Base-by-base conservation (phyloP, 208 protist species). In the Leishmania amazonensis region DNA sequence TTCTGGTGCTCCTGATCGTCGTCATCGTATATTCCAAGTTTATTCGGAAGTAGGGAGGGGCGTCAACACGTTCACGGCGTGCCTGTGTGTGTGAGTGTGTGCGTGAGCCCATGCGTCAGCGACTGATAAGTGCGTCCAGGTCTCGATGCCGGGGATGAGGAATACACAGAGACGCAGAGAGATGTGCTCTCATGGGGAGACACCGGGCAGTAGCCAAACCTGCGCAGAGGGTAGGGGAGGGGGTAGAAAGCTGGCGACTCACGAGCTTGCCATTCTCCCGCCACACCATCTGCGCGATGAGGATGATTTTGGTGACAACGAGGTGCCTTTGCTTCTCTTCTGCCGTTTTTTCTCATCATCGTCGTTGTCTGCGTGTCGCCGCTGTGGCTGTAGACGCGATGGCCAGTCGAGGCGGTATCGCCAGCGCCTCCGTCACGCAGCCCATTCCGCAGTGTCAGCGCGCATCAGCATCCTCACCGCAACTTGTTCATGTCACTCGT, bases 11-110 rank as follows among this genome's bases (percentile, higher is more conserved):
- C 68, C 62, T 96, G 73, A 87, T 94, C 72, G 72, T 92, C 11
- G 28, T 90, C 17, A 88, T 94, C n/a, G 85, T 94, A 64, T 96
- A 93, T 82, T 78, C 75, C 21, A 96, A 94, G 75, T 93, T 94
- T 60, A 82, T 94, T 40, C 87, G 85, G 0, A 83, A 85, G 81
- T 81, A 64, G 81, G 68, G 79, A 64, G 42, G 21, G 24, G 53
- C 65, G 31, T 28, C 13, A 2, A 28, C 70, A 4, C n/a, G 28
- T 75, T 45, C 15, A 28, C 17, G 19, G 40, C 45, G 38, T 13
- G 9, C 15, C 31, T 53, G 42, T 31, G 49, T 53, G 42, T 31
- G 42, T 31, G 49, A 38, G 42, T 31, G 68, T 53, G 68, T 19
- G 38, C 19, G 28, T 19, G 68, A 45, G 38, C 35, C 24, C 28